phyloP scores from a whole-genome alignment of 2,329 filamentous ascomycete genomes.

The Alternaria sp. region DNA sequence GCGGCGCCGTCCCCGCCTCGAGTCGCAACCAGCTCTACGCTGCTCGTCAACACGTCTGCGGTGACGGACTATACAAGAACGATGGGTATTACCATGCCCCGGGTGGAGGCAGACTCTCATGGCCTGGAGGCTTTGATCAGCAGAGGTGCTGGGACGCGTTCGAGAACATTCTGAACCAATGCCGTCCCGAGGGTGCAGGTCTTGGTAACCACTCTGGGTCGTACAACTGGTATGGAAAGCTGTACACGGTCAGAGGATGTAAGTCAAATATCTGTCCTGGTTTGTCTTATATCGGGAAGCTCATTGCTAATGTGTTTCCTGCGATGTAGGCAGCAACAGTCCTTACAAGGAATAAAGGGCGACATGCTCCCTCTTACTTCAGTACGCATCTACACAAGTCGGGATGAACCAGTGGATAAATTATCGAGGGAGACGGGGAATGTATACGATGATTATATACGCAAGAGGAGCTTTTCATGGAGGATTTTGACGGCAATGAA shows the following conservation, averaged over 20 bases:
- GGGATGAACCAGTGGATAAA: accelerated
- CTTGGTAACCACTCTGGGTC: neutral
- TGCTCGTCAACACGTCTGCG: neutral
- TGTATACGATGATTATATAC: neutral
- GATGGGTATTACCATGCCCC: neutral
- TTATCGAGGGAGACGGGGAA: accelerated
- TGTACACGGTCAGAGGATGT: neutral
- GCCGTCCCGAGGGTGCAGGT: neutral
- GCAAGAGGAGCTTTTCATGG: too few relatives aligned
- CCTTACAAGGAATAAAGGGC: too few relatives aligned
- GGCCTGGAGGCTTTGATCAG: neutral
- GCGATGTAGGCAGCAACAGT: too few relatives aligned
- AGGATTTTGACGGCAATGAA: too few relatives aligned
- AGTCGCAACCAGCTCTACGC: neutral
- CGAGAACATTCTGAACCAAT: neutral
- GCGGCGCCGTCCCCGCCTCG: too few relatives aligned
- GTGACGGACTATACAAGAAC: neutral
- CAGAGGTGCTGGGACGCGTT: neutral
- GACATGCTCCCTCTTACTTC: too few relatives aligned
- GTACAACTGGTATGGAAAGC: neutral
- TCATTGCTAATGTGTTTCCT: too few relatives aligned
- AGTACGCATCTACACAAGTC: neutral
- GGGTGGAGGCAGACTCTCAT: neutral
- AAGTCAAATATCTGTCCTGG: too few relatives aligned
- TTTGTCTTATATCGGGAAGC: too few relatives aligned